phyloP scores from a whole-genome alignment of 495 filamentous ascomycete species.

The Polyplosphaeria fusca region DNA sequence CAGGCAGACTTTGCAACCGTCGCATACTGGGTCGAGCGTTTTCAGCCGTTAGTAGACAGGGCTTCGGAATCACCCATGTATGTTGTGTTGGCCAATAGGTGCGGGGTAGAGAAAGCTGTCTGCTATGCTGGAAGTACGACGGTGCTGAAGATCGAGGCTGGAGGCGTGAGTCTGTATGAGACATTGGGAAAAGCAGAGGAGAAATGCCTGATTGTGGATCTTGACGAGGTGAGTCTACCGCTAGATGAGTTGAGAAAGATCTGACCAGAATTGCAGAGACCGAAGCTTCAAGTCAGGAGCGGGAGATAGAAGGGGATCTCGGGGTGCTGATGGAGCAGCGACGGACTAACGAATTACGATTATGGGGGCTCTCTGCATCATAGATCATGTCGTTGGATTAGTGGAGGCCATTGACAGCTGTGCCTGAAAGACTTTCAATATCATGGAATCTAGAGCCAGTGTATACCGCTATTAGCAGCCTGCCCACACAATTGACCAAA shows the following conservation, averaged over 20 bases:
- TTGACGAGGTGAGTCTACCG: constrained; percentile 36
- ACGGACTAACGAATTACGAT: no score
- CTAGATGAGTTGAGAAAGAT: neutral
- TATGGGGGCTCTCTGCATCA: no score
- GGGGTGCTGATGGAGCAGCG: no score
- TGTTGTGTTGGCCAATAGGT: constrained; percentile 79
- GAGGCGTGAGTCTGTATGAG: constrained; percentile 65
- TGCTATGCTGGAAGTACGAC: constrained; percentile 83
- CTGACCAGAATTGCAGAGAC: constrained; percentile 3
- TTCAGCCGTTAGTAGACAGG: constrained; percentile 66
- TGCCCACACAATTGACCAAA: no score
- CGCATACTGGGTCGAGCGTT: constrained; percentile 83
- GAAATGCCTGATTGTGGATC: constrained; percentile 63
- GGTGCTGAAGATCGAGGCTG: constrained; percentile 69
- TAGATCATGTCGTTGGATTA: no score
- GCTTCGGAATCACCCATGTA: constrained; percentile 61
- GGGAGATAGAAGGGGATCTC: constrained; percentile 1
- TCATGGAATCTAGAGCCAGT: no score
- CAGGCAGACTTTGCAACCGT: constrained; percentile 78
- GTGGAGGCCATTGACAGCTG: no score
- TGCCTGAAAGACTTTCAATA: no score
- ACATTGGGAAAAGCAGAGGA: constrained; percentile 63
- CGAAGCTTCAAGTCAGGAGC: constrained; percentile 31
- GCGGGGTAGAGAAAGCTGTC: constrained; percentile 64
- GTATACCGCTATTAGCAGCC: no score